Evolutionary conservation across 1,284 basidiomycete species (phyloP).

Genomic region (Flammula alnicola): DNA sequence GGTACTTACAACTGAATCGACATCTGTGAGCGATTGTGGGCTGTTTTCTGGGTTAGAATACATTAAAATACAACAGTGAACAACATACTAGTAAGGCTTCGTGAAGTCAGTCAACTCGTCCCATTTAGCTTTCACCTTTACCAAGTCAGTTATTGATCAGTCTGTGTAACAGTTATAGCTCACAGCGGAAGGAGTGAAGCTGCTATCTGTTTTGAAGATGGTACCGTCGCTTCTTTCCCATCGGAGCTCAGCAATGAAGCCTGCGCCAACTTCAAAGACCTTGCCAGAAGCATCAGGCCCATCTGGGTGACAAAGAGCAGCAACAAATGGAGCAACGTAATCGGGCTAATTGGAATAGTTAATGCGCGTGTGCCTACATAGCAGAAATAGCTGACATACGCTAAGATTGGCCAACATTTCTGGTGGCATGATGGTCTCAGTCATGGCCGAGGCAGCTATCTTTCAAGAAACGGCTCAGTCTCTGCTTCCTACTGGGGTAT

Average conservation of each 20-base stretch:
- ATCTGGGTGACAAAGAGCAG: constrained; percentile 76
- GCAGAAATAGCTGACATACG: constrained; percentile 40
- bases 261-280: constrained; percentile 94
- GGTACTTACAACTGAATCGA: constrained; percentile 62
- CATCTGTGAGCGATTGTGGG: constrained; percentile 73
- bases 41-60: constrained; percentile 38
- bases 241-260: constrained; percentile 90
- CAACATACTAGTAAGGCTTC: constrained; percentile 70
- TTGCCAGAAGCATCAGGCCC: constrained; percentile 86
- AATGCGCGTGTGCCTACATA: background rate
- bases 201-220: constrained; percentile 89
- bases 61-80: background rate
- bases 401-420: constrained; percentile 93
- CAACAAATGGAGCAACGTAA: constrained; percentile 93
- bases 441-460: constrained; percentile 94
- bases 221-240: constrained; percentile 92
- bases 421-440: constrained; percentile 95
- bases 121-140: constrained; percentile 82
- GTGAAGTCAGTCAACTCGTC: constrained; percentile 83
- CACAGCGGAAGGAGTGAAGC: constrained; percentile 94
- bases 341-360: constrained; percentile 65
- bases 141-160: background rate
- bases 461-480: constrained; percentile 35
- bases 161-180: constrained; percentile 22
- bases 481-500: background rate